Evolutionary conservation across 2,329 filamentous ascomycete genomes (phyloP).

Genomic region (Colletotrichum tanaceti): DNA sequence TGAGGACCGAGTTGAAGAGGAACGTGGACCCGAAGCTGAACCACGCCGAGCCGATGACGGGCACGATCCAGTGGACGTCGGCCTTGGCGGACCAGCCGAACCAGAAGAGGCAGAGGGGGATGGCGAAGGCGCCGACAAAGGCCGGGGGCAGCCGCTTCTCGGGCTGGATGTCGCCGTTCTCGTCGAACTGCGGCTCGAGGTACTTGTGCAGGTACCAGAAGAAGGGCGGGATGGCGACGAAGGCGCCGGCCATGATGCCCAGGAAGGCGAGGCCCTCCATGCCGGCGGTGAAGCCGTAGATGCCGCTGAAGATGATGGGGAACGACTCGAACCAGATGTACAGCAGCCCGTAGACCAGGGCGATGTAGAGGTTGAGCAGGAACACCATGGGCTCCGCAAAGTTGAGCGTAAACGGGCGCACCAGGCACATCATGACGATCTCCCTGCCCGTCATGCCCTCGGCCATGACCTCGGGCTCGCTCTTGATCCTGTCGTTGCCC

Average conservation of each 20-base stretch:
- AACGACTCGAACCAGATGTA: conserved; percentile 72
- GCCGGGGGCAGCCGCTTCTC: conserved; percentile 42
- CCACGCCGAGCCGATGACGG: conserved; percentile 65
- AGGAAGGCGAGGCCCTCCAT: conserved; percentile 72
- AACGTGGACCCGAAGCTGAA: conserved; percentile 66
- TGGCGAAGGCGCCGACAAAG: conserved; percentile 66
- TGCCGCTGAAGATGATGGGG: conserved; percentile 53
- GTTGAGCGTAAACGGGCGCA: conserved; percentile 49
- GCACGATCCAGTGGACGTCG: conserved; percentile 68
- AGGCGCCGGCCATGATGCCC: conserved; percentile 66
- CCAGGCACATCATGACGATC: conserved; percentile 42
- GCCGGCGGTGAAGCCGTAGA: conserved; percentile 61
- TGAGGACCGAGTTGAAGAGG: conserved; percentile 42
- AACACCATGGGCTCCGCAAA: conserved; percentile 51
- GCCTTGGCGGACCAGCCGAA: conserved; percentile 77
- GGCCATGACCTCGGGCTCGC: conserved; percentile 31
- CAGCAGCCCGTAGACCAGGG: conserved; percentile 63
- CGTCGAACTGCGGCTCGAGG: conserved; percentile 39
- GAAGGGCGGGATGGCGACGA: conserved; percentile 60
- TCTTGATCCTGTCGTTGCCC: conserved; percentile 29
- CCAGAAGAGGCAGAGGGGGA: conserved; percentile 75
- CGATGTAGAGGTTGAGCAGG: conserved; percentile 53
- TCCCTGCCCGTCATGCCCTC: conserved; percentile 40
- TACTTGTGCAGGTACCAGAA: conserved; percentile 37
- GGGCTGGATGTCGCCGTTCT: conserved; percentile 36